Evolutionary conservation across 805 yeast genomes (phyloP).

Genomic region (Torulaspora gathmanii): DNA sequence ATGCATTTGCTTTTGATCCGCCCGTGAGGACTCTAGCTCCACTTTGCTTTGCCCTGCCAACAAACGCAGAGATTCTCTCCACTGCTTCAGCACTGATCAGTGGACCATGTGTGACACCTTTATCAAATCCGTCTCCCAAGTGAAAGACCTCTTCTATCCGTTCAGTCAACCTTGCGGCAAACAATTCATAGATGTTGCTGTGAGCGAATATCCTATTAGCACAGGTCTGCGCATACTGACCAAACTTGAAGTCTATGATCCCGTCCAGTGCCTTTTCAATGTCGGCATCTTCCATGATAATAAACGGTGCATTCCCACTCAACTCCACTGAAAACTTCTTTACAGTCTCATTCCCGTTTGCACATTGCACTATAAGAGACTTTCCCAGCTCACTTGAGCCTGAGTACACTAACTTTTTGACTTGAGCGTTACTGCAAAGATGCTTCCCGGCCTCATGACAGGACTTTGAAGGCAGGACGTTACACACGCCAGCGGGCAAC

Average conservation of each 20-base stretch:
- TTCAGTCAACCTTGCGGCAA: slow-evolving; percentile 54
- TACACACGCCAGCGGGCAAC: slow-evolving; percentile 75
- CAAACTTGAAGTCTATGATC: slow-evolving; percentile 70
- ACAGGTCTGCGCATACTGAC: slow-evolving; percentile 88
- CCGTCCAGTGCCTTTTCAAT: slow-evolving; percentile 57
- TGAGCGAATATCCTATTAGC: slow-evolving; percentile 84
- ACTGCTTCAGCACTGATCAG: slow-evolving; percentile 65
- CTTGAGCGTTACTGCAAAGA: slow-evolving; percentile 59
- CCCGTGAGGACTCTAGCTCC: slow-evolving; percentile 74
- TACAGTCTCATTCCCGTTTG: slow-evolving; percentile 62
- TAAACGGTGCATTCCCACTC: slow-evolving; percentile 87
- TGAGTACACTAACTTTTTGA: slow-evolving; percentile 79
- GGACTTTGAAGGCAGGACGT: slow-evolving; percentile 74
- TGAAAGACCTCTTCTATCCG: slow-evolving; percentile 46
- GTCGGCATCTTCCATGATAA: slow-evolving; percentile 73
- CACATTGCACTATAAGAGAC: slow-evolving; percentile 61
- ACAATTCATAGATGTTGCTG: slow-evolving; percentile 61
- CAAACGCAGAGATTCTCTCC: slow-evolving; percentile 56
- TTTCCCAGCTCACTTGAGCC: slow-evolving; percentile 85
- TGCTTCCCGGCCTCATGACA: slow-evolving; percentile 62
- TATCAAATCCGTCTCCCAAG: slow-evolving; percentile 77
- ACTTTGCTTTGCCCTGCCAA: slow-evolving; percentile 58
- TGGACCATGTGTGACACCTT: slow-evolving; percentile 65
- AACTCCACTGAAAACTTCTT: slow-evolving; percentile 79
- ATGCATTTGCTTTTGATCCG: slow-evolving; percentile 66